These are phyloP conservation scores for Rhododendron vialii DNA, from an alignment of 148 eudicot genomes.

Conservation along the genomic window DNA sequence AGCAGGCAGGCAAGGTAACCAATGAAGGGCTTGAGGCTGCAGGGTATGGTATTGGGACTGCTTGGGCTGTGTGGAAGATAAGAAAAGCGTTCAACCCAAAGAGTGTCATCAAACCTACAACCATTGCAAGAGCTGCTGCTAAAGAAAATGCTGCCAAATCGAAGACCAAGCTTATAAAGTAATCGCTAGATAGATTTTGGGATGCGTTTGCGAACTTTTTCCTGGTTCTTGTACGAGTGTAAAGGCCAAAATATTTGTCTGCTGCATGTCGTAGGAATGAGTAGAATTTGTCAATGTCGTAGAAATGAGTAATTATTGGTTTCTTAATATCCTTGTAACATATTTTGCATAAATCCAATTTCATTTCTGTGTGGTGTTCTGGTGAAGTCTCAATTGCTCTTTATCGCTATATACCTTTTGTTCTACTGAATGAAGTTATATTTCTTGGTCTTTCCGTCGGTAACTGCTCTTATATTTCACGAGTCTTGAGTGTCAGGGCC, in stretches of 20 bases:
- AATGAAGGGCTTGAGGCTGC: conserved; percentile 66
- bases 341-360: neutral
- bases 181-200: neutral
- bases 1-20: conserved; percentile 61
- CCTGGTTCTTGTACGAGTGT: neutral
- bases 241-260: neutral
- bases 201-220: neutral
- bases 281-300: neutral
- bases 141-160: conserved; percentile 19
- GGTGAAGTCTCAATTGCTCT: neutral
- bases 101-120: conserved; percentile 56
- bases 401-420: neutral
- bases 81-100: conserved; percentile 79
- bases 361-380: neutral
- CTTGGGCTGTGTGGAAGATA: conserved; percentile 86
- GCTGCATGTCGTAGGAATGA: neutral
- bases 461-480: neutral
- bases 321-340: neutral
- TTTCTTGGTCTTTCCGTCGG: neutral
- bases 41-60: conserved; percentile 79
- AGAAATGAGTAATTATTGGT: neutral
- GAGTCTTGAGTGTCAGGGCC: neutral
- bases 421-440: neutral
- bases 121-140: conserved; percentile 64
- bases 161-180: conserved; percentile 14